Percentiles rank a stretch among this genome's conserved stretches.
These are phyloP conservation scores for Atalantia buxifolia DNA, from an alignment of 345 rosid genomes.

Conservation along the genomic window DNA sequence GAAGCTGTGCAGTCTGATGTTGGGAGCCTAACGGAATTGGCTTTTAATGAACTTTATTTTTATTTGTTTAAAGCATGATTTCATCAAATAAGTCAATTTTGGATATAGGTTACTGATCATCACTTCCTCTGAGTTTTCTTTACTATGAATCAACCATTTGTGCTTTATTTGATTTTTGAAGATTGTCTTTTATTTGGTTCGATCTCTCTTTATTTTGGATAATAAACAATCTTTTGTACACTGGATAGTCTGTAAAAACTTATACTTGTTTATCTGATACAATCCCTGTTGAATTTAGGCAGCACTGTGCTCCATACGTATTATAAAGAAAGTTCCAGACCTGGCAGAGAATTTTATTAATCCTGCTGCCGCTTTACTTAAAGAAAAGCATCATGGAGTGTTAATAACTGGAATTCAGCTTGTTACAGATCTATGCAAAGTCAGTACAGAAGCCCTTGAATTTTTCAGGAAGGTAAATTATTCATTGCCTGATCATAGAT, in stretches of 20 bases:
- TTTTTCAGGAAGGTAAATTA: constrained; percentile 77
- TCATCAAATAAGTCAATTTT: not conserved
- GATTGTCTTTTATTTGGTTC: constrained; percentile 1
- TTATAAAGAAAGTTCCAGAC: constrained; percentile 95
- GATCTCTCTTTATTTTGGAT: not conserved
- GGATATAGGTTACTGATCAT: not conserved
- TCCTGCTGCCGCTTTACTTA: constrained; percentile 79
- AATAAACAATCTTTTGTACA: not conserved
- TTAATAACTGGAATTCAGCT: constrained; percentile 94
- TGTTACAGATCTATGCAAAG: constrained; percentile 85
- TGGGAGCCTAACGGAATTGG: not conserved
- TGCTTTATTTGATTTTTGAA: not conserved
- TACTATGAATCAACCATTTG: not conserved
- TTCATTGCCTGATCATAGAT: constrained; percentile 11
- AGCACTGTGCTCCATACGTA: constrained; percentile 92
- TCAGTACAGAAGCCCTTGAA: constrained; percentile 84
- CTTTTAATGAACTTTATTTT: not conserved
- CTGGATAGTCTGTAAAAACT: constrained; percentile 1
- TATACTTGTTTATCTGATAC: constrained; percentile 20
- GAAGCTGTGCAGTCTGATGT: not conserved
- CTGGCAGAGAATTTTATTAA: constrained; percentile 97
- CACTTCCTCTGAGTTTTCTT: not conserved
- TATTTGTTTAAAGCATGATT: not conserved
- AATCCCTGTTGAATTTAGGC: constrained; percentile 55
- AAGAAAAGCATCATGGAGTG: constrained; percentile 99